A percentile compares a stretch with the other conserved stretches of the same genome.
Evolutionary conservation across 176 grass and related monocot genomes (phyloP).

Genomic region (Oryza rufipogon): DNA sequence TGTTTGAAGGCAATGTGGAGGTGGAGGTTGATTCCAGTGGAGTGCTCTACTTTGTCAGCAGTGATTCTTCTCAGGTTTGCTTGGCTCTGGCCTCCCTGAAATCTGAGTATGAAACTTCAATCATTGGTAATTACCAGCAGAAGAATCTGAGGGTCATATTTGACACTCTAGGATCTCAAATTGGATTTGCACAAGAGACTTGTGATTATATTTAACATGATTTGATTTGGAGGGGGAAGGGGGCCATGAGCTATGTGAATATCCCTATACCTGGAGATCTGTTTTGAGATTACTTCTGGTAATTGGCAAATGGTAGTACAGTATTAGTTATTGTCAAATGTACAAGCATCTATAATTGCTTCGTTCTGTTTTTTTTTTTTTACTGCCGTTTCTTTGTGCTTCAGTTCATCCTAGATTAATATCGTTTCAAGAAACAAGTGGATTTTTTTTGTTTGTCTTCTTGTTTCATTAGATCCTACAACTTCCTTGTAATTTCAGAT

Average conservation of each 20-base stretch:
- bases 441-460: neutral
- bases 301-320: constrained; percentile 56
- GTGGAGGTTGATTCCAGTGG: constrained; percentile 75
- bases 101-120: constrained; percentile 68
- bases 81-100: constrained; percentile 70
- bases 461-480: neutral
- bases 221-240: constrained; percentile 8
- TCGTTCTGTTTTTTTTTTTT: neutral
- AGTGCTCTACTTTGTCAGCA: constrained; percentile 77
- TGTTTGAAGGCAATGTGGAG: constrained; percentile 58
- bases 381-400: neutral
- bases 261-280: constrained; percentile 51
- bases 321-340: constrained; percentile 40
- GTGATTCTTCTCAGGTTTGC: constrained; percentile 83
- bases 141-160: constrained; percentile 89
- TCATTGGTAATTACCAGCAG: constrained; percentile 98
- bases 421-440: constrained; percentile 27
- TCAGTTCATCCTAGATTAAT: neutral
- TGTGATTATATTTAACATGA: constrained; percentile 65
- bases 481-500: neutral
- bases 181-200: constrained; percentile 80
- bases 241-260: constrained; percentile 52
- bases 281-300: constrained; percentile 56
- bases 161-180: constrained; percentile 61
- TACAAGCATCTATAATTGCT: neutral